Evolutionary conservation across 2,329 filamentous ascomycete genomes (phyloP).

Genomic region (Leptoxyphium fumago): DNA sequence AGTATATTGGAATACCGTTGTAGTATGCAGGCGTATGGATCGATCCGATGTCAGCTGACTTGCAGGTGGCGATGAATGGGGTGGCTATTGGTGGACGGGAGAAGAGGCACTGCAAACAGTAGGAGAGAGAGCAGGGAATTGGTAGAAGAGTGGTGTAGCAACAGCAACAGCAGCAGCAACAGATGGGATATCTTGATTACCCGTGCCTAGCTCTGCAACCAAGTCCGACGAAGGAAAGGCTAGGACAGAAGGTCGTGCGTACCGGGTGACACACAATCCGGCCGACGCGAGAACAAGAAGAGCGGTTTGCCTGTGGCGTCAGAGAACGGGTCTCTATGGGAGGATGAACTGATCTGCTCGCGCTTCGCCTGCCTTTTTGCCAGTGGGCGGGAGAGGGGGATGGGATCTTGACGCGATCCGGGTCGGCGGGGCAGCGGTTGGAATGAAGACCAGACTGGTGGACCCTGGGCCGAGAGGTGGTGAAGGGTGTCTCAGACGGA

Average conservation of each 20-base stretch:
- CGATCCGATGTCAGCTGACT: too few relatives aligned
- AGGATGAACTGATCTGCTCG: background rate
- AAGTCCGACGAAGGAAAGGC: too few relatives aligned
- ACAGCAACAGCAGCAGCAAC: too few relatives aligned
- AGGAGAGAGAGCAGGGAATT: too few relatives aligned
- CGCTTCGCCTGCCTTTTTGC: background rate
- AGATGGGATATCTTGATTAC: too few relatives aligned
- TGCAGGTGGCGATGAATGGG: too few relatives aligned
- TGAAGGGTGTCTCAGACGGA: background rate
- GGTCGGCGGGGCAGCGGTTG: background rate
- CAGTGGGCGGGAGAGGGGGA: background rate
- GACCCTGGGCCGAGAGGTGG: background rate
- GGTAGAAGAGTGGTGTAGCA: too few relatives aligned
- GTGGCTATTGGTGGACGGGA: too few relatives aligned
- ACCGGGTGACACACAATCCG: background rate
- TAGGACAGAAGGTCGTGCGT: background rate
- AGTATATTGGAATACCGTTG: too few relatives aligned
- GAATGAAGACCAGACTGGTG: background rate
- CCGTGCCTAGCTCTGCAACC: too few relatives aligned
- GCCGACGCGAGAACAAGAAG: background rate
- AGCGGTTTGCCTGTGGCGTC: background rate
- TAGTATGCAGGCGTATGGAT: too few relatives aligned
- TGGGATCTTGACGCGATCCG: background rate
- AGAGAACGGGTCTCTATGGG: background rate
- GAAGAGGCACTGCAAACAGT: too few relatives aligned